Evolutionary conservation across 164 flowering plant genomes (phyloP).

Genomic region (Chimonanthus praecox): DNA sequence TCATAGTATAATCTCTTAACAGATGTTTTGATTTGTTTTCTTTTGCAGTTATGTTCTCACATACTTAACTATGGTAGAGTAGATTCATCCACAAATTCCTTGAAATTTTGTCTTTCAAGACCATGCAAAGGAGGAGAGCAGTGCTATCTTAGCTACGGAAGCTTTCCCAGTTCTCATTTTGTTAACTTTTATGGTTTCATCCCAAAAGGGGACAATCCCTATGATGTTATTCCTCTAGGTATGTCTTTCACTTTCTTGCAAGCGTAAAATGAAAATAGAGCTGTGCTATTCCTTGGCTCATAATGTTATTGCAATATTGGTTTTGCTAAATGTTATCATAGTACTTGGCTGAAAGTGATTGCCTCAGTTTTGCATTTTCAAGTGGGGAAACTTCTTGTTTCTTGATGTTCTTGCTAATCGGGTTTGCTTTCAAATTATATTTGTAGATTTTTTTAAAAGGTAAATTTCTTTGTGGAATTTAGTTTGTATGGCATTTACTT

Average conservation of each 20-base stretch:
- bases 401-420: too few species aligned
- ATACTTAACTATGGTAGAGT: constrained; percentile 73
- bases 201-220: constrained; percentile 61
- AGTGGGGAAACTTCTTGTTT: too few species aligned
- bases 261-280: neutral
- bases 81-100: constrained; percentile 46
- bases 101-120: constrained; percentile 69
- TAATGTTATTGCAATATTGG: neutral
- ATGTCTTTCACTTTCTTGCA: constrained; percentile 4
- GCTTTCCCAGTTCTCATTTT: constrained; percentile 68
- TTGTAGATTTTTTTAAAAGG: too few species aligned
- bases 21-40: constrained; percentile 5
- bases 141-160: constrained; percentile 82
- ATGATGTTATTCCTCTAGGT: constrained; percentile 88
- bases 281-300: neutral
- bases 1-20: neutral
- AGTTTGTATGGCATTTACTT: too few species aligned
- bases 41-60: constrained; percentile 67
- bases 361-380: too few species aligned
- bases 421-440: too few species aligned
- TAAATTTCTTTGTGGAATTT: too few species aligned
- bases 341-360: neutral
- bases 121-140: constrained; percentile 72
- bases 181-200: constrained; percentile 84
- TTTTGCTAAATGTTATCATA: neutral